Evolutionary conservation across 139 green algal genomes (phyloP), one percentile per base, ranked within the genome.

Genomic region (Micractinium sp.): DNA sequence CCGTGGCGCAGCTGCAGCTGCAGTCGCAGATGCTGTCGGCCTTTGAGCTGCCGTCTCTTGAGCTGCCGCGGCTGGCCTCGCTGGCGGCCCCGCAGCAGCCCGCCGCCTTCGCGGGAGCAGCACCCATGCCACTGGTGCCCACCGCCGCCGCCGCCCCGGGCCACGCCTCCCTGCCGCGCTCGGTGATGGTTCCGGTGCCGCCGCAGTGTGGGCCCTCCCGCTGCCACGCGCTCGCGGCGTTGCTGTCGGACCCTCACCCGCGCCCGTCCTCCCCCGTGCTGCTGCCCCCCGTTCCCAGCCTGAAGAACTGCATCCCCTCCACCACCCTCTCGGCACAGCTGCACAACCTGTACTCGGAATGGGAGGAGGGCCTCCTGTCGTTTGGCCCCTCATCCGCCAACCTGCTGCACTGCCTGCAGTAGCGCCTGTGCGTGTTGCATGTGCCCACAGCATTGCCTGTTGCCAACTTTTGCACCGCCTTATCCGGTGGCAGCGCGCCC

Each of bases 301-400:
- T 77, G 29, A 38, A 38, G 71, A 25, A 23, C 29, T 14, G 19
- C 71, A n/a, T 77, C 27, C 71, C 31, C 29, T 80, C 33, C 3
- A 16, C 0, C 41, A 84, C 41, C 78, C 53, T 84, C 25, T 84
- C 78, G 14, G 41, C 41, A 3, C 78, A 84, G 41, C 78, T 84
- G 78, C 78, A 84, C 78, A 69, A 31, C 27, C 78, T 84, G 41
- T 84, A 67, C 31, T 20, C 31, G 14, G 78, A 84, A 1, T 84
- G 78, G 78, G 78, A 84, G 13, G 78, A 63, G 2, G 78, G 78
- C 29, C 41, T 38, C 0, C 41, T 84, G 41, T 84, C 78, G 33
- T 47, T 80, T 29, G 33, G 33, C 2, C 74, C 74, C 74, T 71
- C 60, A 67, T n/a, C 47, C 47, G 47, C 47, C 47, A 71, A 23